Conservation (phyloP, 1,284 basidiomycete species). For the Ganoderma lucidum region DNA sequence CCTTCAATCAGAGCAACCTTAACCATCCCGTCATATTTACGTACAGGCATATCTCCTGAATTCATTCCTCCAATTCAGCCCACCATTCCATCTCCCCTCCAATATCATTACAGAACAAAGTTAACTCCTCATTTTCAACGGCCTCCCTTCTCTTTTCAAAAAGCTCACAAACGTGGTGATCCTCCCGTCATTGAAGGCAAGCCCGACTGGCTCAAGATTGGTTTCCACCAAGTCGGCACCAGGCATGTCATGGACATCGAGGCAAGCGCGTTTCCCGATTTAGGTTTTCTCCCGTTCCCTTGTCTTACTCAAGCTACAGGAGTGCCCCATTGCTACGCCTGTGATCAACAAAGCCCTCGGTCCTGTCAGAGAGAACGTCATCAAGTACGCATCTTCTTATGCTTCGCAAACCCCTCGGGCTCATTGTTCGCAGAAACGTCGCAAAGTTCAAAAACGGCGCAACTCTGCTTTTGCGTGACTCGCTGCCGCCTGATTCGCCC, state of each 20-base stretch:
- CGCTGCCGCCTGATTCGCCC: slow-evolving; percentile 52
- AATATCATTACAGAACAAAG: slow-evolving; percentile 96
- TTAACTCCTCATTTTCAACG: slow-evolving; percentile 97
- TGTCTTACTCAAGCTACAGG: slow-evolving; percentile 52
- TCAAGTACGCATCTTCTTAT: slow-evolving; percentile 57
- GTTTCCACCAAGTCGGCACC: slow-evolving; percentile 88
- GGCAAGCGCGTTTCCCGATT: slow-evolving; percentile 53
- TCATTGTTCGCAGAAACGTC: slow-evolving; percentile 67
- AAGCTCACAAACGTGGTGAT: slow-evolving; percentile 37
- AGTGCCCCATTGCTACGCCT: slow-evolving; percentile 92
- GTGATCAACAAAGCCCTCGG: slow-evolving; percentile 80
- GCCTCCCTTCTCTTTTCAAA: slow-evolving; percentile 64
- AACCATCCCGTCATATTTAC: neutral
- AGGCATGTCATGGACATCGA: slow-evolving; percentile 92
- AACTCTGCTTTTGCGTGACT: slow-evolving; percentile 92
- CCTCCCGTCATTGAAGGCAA: slow-evolving; percentile 40
- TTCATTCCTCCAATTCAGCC: slow-evolving; percentile 74
- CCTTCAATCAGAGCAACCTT: neutral
- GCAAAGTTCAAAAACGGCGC: slow-evolving; percentile 88
- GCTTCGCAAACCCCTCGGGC: neutral
- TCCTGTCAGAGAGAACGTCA: slow-evolving; percentile 71
- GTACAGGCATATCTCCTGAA: slow-evolving; percentile 60
- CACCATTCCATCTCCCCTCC: slow-evolving; percentile 87
- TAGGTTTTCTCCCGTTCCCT: neutral
- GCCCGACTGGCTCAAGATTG: slow-evolving; percentile 82